Base-by-base conservation (phyloP, 371 early-diverging fungal species). In the Coemansia linderi region DNA sequence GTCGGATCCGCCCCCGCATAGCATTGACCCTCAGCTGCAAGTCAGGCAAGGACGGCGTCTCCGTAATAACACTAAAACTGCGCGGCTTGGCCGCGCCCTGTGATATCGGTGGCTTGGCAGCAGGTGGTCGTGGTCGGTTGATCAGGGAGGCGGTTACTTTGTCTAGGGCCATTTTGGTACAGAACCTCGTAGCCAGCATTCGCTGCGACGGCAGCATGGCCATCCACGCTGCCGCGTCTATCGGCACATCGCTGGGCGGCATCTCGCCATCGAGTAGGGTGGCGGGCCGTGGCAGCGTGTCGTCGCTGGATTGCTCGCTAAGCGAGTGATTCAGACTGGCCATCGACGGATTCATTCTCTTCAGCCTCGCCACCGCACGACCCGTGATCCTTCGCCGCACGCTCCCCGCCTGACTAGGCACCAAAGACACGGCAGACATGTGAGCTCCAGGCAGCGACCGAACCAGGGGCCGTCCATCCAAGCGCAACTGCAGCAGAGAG, bases 221-320 rank as follows among this genome's bases (percentile, higher is more conserved):
- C 4, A 33, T 29, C 72, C 72, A 72, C 13, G 70, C 71, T 1
- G 40, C 31, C 9, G 62, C 41, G n/a, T 72, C 72, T 17, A 72
- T 41, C 1, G 70, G 71, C 4, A 72, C 63, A 13, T 24, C 24
- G 13, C 38, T 13, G 1, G 72, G 72, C 44, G 59, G 70, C 13
- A 15, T 29, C 29, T 17, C 29, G 3, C 13, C 7, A 15, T 29
- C 31, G 5, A 10, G 33, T 6, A 33, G 6, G 3, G 33, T 33
- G 33, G 33, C 33, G 33, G 27, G 12, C 4, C 29, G 9, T 13
- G 5, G 8, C 13, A 27, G 27, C 13, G 13, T 50, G 52, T 50
- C 52, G 24, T 29, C 50, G 24, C 17, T 29, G 46, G n/a, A 19
- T 46, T 56, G 56, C 3, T 19, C 46, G 10, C 46, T 46, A 22